Conservation (phyloP, 176 grass and related monocot species). For the Ampelocalamus luodianensis region DNA sequence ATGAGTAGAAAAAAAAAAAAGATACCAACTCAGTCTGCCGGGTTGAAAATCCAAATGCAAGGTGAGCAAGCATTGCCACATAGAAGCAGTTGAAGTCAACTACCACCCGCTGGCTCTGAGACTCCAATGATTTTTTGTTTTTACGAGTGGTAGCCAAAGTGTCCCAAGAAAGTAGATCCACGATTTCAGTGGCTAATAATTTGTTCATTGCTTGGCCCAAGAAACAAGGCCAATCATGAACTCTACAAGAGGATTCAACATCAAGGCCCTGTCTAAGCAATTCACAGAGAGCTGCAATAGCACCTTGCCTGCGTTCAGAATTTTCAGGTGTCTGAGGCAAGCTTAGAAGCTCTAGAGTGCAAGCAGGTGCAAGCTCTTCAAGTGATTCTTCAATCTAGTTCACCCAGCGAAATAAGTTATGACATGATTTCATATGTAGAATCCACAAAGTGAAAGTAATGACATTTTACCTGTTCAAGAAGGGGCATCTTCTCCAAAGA, state of each 20-base stretch:
- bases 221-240: conserved; percentile 97
- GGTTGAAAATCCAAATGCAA: conserved; percentile 84
- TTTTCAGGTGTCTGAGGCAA: conserved; percentile 74
- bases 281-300: conserved; percentile 89
- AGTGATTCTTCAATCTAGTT: conserved; percentile 97
- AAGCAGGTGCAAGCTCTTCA: conserved; percentile 97
- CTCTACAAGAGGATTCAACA: conserved; percentile 80
- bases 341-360: conserved; percentile 79
- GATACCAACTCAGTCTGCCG: conserved; percentile 85
- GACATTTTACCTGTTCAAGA: conserved; percentile 76
- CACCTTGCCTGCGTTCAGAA: conserved; percentile 76
- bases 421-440: conserved; percentile 15
- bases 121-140: conserved; percentile 88
- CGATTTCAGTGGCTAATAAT: conserved; percentile 82
- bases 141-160: conserved; percentile 75
- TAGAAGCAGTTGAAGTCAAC: conserved; percentile 92
- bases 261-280: conserved; percentile 91
- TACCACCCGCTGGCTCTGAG: conserved; percentile 80
- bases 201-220: conserved; percentile 74
- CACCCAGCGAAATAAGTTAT: conserved; percentile 46
- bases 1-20: conserved; percentile 29
- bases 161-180: conserved; percentile 93
- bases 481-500: conserved; percentile 85
- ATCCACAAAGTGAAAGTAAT: conserved; percentile 37
- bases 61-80: conserved; percentile 70